Evolutionary conservation across 2,329 filamentous ascomycete species (phyloP), one percentile per base, ranked within the genome.

Genomic region (Aurifilum marmelostoma): DNA sequence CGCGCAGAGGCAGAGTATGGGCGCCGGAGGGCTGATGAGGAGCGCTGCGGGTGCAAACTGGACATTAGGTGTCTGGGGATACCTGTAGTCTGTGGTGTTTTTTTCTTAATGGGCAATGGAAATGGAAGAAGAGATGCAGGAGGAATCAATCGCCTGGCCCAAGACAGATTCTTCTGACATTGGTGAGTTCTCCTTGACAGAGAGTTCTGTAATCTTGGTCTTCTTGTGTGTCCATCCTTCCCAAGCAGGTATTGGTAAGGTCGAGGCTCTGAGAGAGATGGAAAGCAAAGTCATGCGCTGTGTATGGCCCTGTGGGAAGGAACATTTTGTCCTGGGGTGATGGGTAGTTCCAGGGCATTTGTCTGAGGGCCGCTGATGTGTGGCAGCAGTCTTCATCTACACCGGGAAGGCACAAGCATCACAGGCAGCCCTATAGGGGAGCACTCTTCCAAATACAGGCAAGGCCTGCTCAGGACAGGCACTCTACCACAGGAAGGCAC

Each of bases 1-100:
- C 2, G 84, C 85, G 66, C 86, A 89, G 72, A 83, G 89, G 69
- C 89, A 91, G 77, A 91, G 89, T 74, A 83, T 91, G 81, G 88
- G 87, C 0, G 80, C 87, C 0, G 85, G 84, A 12, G 83, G 84
- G 21, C 75, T 88, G 72, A 79, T 81, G 73, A 75, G 83, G 71
- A 76, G 79, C 63, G 73, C 59, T 62, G 32, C 74, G 66, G 82
- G 84, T 69, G 75, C 81, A 16, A 86, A 81, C 70, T 91, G 88
- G 88, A 91, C 89, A 3, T 75, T 91, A 65, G 89, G 89, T 0
- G 76, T 84, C 12, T 91, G 89, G 88, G 88, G 87, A 67, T 70
- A 68, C 66, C 43, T 70, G 16, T 71, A 63, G 56, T 4, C n/a
- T n/a, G n/a, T n/a, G 21, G 21, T 2, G 2, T n/a, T 47, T 7